Evolutionary conservation across 2,329 filamentous ascomycete genomes (phyloP).

Genomic region (Trichoderma koningii): DNA sequence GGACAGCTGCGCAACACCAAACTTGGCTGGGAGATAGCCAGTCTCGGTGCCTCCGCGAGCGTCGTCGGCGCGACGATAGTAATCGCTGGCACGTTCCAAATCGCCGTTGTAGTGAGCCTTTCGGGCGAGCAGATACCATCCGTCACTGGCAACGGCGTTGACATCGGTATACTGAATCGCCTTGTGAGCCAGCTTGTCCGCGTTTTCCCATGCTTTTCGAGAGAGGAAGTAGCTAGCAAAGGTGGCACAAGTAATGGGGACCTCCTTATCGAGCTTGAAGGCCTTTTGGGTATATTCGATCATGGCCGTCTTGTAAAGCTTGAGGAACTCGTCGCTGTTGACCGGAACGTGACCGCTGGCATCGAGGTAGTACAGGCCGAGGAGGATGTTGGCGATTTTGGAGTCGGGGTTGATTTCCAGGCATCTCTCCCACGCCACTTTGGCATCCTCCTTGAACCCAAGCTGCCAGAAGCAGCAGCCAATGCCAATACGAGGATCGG

Average conservation of each 20-base stretch:
- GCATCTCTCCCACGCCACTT: conserved; percentile 83
- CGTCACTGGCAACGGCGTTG: conserved; percentile 94
- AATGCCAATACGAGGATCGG: conserved; percentile 93
- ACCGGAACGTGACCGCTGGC: conserved; percentile 80
- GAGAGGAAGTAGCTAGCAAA: conserved; percentile 90
- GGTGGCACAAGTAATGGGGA: conserved; percentile 84
- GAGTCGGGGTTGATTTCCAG: conserved; percentile 80
- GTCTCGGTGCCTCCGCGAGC: conserved; percentile 88
- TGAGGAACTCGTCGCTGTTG: conserved; percentile 80
- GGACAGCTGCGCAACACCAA: conserved; percentile 87
- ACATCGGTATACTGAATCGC: conserved; percentile 96
- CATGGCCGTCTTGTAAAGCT: conserved; percentile 89
- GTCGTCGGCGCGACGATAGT: conserved; percentile 87
- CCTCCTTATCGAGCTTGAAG: conserved; percentile 89
- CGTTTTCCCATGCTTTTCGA: conserved; percentile 75
- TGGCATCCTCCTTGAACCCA: conserved; percentile 90
- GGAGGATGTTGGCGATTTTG: conserved; percentile 85
- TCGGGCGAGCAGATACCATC: conserved; percentile 90
- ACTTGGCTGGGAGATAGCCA: conserved; percentile 91
- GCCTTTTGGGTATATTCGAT: conserved; percentile 91
- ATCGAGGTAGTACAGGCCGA: conserved; percentile 88
- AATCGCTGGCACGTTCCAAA: conserved; percentile 73
- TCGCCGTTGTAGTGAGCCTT: conserved; percentile 87
- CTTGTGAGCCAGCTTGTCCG: conserved; percentile 84
- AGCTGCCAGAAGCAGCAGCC: conserved; percentile 97